Evolutionary conservation across 257 asterid species (phyloP).

Genomic region (Knoxia roxburghii): DNA sequence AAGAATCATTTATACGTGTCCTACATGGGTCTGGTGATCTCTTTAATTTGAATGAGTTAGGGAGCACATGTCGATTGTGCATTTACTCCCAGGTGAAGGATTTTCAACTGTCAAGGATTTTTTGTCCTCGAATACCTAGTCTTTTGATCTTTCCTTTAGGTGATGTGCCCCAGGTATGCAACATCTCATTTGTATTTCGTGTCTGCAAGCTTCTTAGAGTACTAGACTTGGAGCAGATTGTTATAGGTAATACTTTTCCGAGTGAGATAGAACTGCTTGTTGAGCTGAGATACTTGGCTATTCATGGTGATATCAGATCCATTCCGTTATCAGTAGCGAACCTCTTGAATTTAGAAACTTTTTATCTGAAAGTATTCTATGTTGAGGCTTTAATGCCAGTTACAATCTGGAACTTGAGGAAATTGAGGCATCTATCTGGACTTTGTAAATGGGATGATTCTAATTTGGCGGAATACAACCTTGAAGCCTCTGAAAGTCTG

Average conservation of each 20-base stretch:
- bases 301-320: neutral
- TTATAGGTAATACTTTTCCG: neutral
- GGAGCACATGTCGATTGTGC: neutral
- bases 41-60: neutral
- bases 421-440: neutral
- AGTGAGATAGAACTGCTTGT: neutral
- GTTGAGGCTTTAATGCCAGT: neutral
- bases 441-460: neutral
- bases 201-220: slow-evolving; percentile 5
- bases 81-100: neutral
- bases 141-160: neutral
- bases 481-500: neutral
- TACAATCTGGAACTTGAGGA: neutral
- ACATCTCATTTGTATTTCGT: neutral
- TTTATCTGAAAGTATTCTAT: neutral
- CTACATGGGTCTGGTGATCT: neutral
- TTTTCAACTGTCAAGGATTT: neutral
- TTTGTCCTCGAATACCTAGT: neutral
- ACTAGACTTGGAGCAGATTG: neutral
- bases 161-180: too few species aligned
- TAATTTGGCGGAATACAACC: neutral
- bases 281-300: slow-evolving; percentile 5
- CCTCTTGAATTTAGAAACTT: neutral
- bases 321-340: neutral
- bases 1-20: neutral